These are phyloP conservation scores for Naganishia sp. DNA, from an alignment of 1,284 basidiomycete genomes.

Conservation along the genomic window DNA sequence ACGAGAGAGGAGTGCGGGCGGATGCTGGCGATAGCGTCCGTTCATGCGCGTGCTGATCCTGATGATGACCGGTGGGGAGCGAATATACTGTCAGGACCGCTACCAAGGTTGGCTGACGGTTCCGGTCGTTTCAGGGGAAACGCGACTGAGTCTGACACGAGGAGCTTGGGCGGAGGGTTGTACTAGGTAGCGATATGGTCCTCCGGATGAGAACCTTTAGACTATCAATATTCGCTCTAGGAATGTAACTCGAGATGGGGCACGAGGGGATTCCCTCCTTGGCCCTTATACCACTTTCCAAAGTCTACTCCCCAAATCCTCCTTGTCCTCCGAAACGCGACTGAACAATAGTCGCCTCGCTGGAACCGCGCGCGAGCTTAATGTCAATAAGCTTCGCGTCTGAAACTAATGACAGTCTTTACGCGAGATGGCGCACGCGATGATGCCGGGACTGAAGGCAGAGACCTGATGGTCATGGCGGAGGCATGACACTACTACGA, in stretches of 20 bases:
- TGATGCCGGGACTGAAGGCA: not conserved
- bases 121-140: no score
- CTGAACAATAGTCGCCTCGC: no score
- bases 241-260: not conserved
- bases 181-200: no score
- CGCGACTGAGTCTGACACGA: no score
- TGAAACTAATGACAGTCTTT: not conserved
- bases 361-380: not conserved
- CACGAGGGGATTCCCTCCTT: not conserved
- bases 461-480: not conserved
- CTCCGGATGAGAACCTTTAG: slow-evolving; percentile 3
- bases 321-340: not conserved
- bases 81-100: not conserved
- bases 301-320: not conserved
- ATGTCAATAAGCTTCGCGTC: not conserved
- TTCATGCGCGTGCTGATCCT: not conserved
- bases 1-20: not conserved
- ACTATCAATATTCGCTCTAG: slow-evolving; percentile 4
- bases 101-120: not conserved
- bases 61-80: not conserved
- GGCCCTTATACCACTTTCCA: not conserved
- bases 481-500: not conserved
- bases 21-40: not conserved
- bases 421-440: not conserved
- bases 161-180: no score